Percentiles rank a stretch among this genome's conserved stretches.
Conservation (phyloP, 768 basidiomycete species). For the Boletus patriciae region DNA sequence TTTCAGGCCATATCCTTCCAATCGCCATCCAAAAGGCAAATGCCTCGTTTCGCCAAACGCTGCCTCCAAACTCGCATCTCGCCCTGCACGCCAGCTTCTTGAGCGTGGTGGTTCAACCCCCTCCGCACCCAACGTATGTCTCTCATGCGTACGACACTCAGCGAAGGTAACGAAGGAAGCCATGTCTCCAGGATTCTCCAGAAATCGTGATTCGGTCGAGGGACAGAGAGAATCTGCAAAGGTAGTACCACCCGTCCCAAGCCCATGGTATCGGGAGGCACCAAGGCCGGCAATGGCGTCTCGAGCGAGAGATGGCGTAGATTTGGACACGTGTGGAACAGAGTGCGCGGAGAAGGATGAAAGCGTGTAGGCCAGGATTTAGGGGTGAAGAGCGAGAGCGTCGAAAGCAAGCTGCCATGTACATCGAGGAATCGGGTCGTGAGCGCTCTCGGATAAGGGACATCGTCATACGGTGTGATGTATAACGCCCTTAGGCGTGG, state of each 20-base stretch:
- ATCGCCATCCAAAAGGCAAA: slow-evolving; percentile 68
- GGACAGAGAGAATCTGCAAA: slow-evolving; percentile 69
- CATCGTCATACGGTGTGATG: slow-evolving; percentile 72
- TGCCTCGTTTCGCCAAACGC: slow-evolving; percentile 54
- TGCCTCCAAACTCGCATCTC: slow-evolving; percentile 76
- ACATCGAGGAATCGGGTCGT: slow-evolving; percentile 55
- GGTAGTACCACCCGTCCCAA: slow-evolving; percentile 35
- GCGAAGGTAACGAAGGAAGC: slow-evolving; percentile 55
- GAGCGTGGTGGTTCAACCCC: slow-evolving; percentile 64
- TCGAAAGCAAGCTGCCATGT: slow-evolving; percentile 59
- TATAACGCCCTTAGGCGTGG: slow-evolving; percentile 63
- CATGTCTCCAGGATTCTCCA: slow-evolving; percentile 55
- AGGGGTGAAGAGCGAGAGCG: slow-evolving; percentile 66
- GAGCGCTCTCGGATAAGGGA: slow-evolving; percentile 57
- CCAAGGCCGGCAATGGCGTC: slow-evolving; percentile 57
- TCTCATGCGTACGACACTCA: slow-evolving; percentile 57
- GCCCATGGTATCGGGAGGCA: slow-evolving; percentile 26
- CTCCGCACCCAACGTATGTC: slow-evolving; percentile 73
- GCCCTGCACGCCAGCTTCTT: slow-evolving; percentile 75
- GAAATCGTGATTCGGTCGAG: slow-evolving; percentile 64
- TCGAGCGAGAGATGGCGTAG: slow-evolving; percentile 75
- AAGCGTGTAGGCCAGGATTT: slow-evolving; percentile 66
- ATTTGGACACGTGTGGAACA: slow-evolving; percentile 52
- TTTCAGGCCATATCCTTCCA: slow-evolving; percentile 52
- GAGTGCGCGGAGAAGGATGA: slow-evolving; percentile 50